A percentile compares a stretch with the other conserved stretches of the same genome.
These are phyloP conservation scores for Arthrinium phaeospermum DNA, from an alignment of 2,329 filamentous ascomycete genomes.

Conservation along the genomic window DNA sequence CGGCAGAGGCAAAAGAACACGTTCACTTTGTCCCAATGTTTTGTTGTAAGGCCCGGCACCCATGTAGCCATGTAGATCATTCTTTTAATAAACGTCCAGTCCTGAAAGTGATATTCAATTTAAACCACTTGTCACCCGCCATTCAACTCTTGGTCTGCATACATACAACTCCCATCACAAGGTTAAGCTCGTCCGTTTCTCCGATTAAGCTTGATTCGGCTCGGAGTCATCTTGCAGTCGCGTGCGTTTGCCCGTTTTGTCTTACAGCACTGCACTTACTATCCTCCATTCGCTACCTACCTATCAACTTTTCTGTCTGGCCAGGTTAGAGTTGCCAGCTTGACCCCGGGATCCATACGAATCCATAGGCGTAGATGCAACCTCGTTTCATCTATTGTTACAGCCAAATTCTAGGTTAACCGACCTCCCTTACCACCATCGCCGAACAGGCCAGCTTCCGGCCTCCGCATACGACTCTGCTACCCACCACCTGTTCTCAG, in stretches of 20 bases:
- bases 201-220: background rate
- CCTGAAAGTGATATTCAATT: background rate
- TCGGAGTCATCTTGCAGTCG: background rate
- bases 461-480: background rate
- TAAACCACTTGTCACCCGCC: constrained; percentile 3
- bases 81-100: constrained; percentile 13
- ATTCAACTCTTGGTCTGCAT: background rate
- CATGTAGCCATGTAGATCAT: constrained; percentile 6
- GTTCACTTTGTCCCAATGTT: constrained; percentile 18
- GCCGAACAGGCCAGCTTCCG: constrained; percentile 3
- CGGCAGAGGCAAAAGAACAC: constrained; percentile 24
- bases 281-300: background rate
- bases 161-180: background rate
- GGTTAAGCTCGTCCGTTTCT: background rate
- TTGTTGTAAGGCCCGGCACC: background rate
- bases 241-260: background rate
- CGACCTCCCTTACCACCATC: background rate
- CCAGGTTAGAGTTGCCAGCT: background rate
- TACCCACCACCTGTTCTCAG: background rate
- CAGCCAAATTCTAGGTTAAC: constrained; percentile 16
- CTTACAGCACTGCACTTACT: background rate
- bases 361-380: constrained; percentile 2
- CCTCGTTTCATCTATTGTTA: constrained; percentile 23
- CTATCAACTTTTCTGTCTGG: background rate
- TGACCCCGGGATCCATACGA: background rate